These are phyloP conservation scores for Penicillium egyptiacum DNA, from an alignment of 495 filamentous ascomycete genomes.

Conservation along the genomic window DNA sequence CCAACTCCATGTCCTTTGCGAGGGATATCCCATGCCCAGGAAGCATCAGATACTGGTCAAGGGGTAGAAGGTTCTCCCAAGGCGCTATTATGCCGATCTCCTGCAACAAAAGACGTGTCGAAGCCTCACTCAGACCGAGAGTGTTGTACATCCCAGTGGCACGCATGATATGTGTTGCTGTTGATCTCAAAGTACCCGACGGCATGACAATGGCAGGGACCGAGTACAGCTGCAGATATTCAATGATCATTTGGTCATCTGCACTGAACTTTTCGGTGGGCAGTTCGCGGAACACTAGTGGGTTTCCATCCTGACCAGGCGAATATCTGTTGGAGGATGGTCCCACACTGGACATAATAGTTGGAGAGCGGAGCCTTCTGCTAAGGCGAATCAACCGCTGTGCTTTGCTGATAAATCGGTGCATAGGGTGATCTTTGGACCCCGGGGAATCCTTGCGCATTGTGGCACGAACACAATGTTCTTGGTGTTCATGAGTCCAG, in stretches of 20 bases:
- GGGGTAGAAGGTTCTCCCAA: constrained; percentile 73
- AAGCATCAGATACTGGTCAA: constrained; percentile 61
- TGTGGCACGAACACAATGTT: constrained; percentile 37
- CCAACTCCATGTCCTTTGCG: constrained; percentile 35
- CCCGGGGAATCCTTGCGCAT: constrained; percentile 19
- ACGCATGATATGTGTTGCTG: constrained; percentile 71
- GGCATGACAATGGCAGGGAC: constrained; percentile 51
- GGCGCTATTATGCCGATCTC: constrained; percentile 81
- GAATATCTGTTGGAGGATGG: constrained; percentile 43
- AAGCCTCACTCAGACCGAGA: constrained; percentile 51
- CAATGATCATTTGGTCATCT: constrained; percentile 59
- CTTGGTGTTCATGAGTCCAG: constrained; percentile 62
- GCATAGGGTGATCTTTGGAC: constrained; percentile 40
- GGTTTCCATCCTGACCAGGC: constrained; percentile 33
- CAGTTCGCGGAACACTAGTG: constrained; percentile 44
- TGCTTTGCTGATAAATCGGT: constrained; percentile 65
- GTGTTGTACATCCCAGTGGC: constrained; percentile 67
- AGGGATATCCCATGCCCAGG: constrained; percentile 50
- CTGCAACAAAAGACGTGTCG: constrained; percentile 72
- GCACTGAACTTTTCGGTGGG: constrained; percentile 35
- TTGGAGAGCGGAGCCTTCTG: constrained; percentile 61
- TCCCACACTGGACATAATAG: constrained; percentile 54
- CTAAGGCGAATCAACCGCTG: constrained; percentile 64
- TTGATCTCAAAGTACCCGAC: constrained; percentile 53
- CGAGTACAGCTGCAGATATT: constrained; percentile 65